Conservation (phyloP, 148 eudicot species). For the Rhododendron ovatum region DNA sequence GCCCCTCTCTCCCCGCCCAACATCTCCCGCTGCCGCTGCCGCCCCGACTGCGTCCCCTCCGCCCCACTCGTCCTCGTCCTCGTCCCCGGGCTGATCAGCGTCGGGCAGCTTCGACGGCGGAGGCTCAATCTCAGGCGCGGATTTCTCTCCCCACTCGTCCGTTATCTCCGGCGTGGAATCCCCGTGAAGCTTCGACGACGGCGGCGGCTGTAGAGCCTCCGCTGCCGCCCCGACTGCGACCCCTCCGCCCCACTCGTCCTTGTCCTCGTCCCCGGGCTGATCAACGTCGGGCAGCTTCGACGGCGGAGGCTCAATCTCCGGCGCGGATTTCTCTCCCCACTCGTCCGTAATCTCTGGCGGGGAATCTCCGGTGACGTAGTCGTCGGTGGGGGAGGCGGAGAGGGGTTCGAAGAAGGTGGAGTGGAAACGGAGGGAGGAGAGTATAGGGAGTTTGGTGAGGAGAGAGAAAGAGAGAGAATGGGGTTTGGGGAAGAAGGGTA, state of each 20-base stretch:
- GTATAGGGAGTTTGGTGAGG: background rate
- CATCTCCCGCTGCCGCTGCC: background rate
- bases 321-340: conserved; percentile 65
- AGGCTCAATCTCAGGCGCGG: conserved; percentile 49
- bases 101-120: conserved; percentile 36
- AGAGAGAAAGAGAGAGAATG: conserved; percentile 16
- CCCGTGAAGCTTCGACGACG: background rate
- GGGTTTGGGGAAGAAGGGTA: background rate
- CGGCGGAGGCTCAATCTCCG: conserved; percentile 44
- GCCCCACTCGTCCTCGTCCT: conserved; percentile 73
- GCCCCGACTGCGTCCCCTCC: conserved; percentile 9
- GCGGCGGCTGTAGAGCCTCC: background rate
- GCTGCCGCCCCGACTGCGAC: background rate
- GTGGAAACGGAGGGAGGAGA: conserved; percentile 19
- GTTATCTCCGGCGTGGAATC: conserved; percentile 3
- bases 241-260: conserved; percentile 55
- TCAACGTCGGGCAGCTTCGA: conserved; percentile 47
- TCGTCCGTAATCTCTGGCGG: conserved; percentile 35
- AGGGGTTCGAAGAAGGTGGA: conserved; percentile 16
- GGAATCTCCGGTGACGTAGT: conserved; percentile 1
- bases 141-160: conserved; percentile 78
- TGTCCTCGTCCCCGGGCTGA: conserved; percentile 57
- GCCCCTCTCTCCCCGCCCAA: conserved; percentile 59
- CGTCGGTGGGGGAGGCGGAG: conserved; percentile 12
- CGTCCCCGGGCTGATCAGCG: conserved; percentile 59